These are phyloP conservation scores for Lactarius deliciosus DNA, from an alignment of 768 basidiomycete species.

Conservation along the genomic window DNA sequence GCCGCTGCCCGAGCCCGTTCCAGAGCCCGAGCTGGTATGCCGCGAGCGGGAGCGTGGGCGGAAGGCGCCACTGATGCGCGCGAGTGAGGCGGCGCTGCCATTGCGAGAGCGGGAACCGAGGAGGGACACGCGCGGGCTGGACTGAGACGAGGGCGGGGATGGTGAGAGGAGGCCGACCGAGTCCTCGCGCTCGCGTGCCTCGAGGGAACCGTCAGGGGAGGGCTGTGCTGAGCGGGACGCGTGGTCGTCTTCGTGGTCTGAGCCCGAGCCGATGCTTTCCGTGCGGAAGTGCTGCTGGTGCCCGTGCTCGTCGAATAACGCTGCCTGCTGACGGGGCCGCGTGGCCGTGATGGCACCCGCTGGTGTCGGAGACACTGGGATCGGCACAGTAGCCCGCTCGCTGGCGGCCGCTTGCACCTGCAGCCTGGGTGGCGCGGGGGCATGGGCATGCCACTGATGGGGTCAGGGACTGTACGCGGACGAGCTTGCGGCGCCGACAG, in stretches of 20 bases:
- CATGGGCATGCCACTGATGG: slow-evolving; percentile 44
- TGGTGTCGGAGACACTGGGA: slow-evolving; percentile 29
- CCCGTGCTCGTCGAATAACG: slow-evolving; percentile 29
- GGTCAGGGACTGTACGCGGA: slow-evolving; percentile 32
- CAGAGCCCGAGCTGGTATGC: slow-evolving; percentile 26
- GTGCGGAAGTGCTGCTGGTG: not conserved
- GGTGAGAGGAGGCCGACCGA: slow-evolving; percentile 54
- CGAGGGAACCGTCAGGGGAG: slow-evolving; percentile 49
- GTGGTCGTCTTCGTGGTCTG: slow-evolving; percentile 23
- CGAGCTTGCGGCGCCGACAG: slow-evolving; percentile 39
- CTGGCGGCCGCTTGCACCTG: slow-evolving; percentile 33
- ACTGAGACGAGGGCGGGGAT: slow-evolving; percentile 40
- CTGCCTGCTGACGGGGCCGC: slow-evolving; percentile 14
- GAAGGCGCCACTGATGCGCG: slow-evolving; percentile 39
- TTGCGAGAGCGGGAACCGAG: slow-evolving; percentile 43
- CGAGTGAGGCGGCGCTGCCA: slow-evolving; percentile 45
- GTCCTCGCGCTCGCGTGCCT: slow-evolving; percentile 64
- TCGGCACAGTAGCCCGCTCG: slow-evolving; percentile 42
- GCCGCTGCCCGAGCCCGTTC: slow-evolving; percentile 19
- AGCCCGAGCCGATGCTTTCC: slow-evolving; percentile 18
- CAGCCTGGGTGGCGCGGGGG: slow-evolving; percentile 48
- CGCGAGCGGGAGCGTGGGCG: slow-evolving; percentile 24
- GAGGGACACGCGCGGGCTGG: slow-evolving; percentile 53
- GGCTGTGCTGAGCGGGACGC: slow-evolving; percentile 37
- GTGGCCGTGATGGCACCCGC: not conserved